These are phyloP conservation scores for Aureobasidium subglaciale DNA, from an alignment of 2,329 filamentous ascomycete genomes.

Conservation along the genomic window DNA sequence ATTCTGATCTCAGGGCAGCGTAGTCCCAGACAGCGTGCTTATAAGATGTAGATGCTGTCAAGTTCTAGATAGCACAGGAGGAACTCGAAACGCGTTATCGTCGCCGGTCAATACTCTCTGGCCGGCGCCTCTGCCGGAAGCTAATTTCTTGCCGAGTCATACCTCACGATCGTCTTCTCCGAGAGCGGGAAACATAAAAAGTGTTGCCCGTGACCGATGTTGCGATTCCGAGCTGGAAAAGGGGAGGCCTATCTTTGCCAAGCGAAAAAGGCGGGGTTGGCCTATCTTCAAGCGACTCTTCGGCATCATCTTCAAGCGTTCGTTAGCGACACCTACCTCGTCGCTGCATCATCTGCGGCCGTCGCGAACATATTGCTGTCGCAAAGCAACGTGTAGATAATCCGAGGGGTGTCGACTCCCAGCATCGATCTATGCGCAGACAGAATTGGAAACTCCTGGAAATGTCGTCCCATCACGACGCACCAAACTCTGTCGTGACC, in stretches of 20 bases:
- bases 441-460: too few relatives aligned
- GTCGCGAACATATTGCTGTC: too few relatives aligned
- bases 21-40: neutral
- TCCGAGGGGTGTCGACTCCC: too few relatives aligned
- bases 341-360: too few relatives aligned
- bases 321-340: too few relatives aligned
- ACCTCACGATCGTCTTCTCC: neutral
- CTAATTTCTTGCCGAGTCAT: neutral
- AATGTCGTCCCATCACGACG: too few relatives aligned
- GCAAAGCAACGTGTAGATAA: too few relatives aligned
- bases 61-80: neutral
- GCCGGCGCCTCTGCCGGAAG: neutral
- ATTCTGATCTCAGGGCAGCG: neutral
- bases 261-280: neutral
- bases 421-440: too few relatives aligned
- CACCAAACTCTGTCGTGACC: too few relatives aligned
- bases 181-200: neutral
- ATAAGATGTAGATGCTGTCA: neutral
- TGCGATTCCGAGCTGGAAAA: neutral
- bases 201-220: neutral
- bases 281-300: neutral
- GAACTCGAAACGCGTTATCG: neutral
- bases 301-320: too few relatives aligned
- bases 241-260: neutral
- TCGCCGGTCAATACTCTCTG: neutral